phyloP scores from a whole-genome alignment of 768 basidiomycete genomes.

The Russula virescens region DNA sequence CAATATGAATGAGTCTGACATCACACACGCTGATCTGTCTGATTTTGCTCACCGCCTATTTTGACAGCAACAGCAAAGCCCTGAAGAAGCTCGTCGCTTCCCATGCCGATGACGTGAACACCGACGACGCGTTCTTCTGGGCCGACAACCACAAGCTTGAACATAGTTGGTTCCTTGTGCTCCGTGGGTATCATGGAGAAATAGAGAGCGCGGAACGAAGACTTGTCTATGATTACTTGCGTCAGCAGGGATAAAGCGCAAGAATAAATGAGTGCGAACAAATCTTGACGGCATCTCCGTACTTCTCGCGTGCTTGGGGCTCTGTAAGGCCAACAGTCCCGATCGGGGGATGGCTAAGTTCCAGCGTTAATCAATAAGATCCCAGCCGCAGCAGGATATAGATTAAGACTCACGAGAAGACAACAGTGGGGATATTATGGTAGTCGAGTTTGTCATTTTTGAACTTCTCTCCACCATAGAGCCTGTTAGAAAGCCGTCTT shows the following conservation, averaged over 20 bases:
- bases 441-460: constrained; percentile 86
- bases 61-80: constrained; percentile 97
- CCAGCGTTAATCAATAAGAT: constrained; percentile 9
- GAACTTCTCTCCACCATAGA: constrained; percentile 84
- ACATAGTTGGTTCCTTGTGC: constrained; percentile 92
- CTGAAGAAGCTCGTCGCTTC: constrained; percentile 93
- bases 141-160: constrained; percentile 85
- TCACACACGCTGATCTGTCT: not conserved
- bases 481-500: constrained; percentile 76
- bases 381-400: not conserved
- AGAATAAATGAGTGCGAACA: constrained; percentile 48
- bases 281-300: constrained; percentile 85
- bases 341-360: constrained; percentile 80
- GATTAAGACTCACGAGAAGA: constrained; percentile 84
- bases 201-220: constrained; percentile 78
- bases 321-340: constrained; percentile 96
- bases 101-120: constrained; percentile 84
- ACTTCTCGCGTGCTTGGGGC: constrained; percentile 80
- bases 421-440: constrained; percentile 87
- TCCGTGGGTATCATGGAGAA: constrained; percentile 86
- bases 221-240: constrained; percentile 52
- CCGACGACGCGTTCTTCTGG: constrained; percentile 96
- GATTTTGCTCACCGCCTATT: constrained; percentile 63
- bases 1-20: not conserved
- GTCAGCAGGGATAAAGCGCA: constrained; percentile 3